Percentiles rank a stretch among this genome's conserved stretches.
Evolutionary conservation across 495 filamentous ascomycete species (phyloP).

Genomic region (Pseudomonodictys pantanalensis): DNA sequence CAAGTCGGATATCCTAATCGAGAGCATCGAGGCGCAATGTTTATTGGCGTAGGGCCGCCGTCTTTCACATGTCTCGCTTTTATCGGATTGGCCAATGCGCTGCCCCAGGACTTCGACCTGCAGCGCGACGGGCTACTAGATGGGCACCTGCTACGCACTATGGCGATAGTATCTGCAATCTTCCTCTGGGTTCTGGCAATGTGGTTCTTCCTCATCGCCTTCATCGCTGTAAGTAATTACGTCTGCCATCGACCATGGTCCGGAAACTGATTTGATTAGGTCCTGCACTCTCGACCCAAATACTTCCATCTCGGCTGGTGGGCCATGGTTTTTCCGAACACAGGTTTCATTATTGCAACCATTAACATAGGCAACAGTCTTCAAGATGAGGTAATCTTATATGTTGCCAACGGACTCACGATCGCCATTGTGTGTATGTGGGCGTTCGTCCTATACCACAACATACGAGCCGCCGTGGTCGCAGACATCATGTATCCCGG

Average conservation of each 20-base stretch:
- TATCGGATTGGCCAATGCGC: conserved; percentile 58
- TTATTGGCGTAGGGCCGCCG: conserved; percentile 63
- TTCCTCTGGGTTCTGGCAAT: conserved; percentile 69
- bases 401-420: conserved; percentile 52
- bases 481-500: conserved; percentile 31
- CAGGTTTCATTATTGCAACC: conserved; percentile 50
- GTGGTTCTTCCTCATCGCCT: conserved; percentile 64
- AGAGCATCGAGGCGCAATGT: conserved; percentile 58
- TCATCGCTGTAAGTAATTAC: conserved; percentile 17
- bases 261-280: not conserved
- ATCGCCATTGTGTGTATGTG: conserved; percentile 56
- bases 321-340: conserved; percentile 59
- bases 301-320: conserved; percentile 57
- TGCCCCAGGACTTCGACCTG: conserved; percentile 39
- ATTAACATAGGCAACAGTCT: conserved; percentile 48
- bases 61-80: conserved; percentile 68
- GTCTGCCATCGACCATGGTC: too few species aligned
- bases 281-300: conserved; percentile 33
- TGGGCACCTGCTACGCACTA: conserved; percentile 46
- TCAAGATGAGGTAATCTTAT: conserved; percentile 45
- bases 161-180: conserved; percentile 53
- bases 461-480: conserved; percentile 47
- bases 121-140: conserved; percentile 26
- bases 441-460: conserved; percentile 54
- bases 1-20: conserved; percentile 54